These are phyloP conservation scores for Xerocomus potaroensis DNA, from an alignment of 768 basidiomycete genomes.

Conservation along the genomic window DNA sequence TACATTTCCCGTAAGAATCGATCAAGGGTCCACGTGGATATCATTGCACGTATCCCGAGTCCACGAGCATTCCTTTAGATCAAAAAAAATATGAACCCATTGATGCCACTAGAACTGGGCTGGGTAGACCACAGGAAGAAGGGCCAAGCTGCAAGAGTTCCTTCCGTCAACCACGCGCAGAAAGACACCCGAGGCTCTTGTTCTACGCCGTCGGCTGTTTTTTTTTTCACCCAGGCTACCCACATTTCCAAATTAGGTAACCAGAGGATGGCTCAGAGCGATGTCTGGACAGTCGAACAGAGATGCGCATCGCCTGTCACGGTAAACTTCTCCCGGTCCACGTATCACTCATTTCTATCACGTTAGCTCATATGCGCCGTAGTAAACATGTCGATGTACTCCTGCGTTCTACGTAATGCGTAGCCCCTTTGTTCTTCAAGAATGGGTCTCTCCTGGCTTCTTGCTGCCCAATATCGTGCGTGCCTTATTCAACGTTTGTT, in stretches of 20 bases:
- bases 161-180: too few species aligned
- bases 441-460: neutral
- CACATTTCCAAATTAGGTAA: constrained; percentile 3
- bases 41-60: too few species aligned
- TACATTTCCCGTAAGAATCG: neutral
- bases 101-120: neutral
- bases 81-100: neutral
- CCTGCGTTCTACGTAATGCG: neutral
- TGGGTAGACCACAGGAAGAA: constrained; percentile 1
- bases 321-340: neutral
- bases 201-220: too few species aligned
- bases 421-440: neutral
- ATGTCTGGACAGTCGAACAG: constrained; percentile 1
- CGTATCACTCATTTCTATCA: neutral
- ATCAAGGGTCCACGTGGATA: neutral
- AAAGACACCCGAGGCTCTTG: too few species aligned
- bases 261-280: constrained; percentile 10
- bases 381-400: too few species aligned
- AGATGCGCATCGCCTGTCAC: constrained; percentile 1
- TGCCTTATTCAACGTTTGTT: neutral
- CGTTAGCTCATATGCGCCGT: constrained; percentile 1
- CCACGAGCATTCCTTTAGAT: constrained; percentile 1
- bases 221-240: too few species aligned
- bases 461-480: neutral
- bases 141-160: neutral